phyloP scores from a whole-genome alignment of 2,329 filamentous ascomycete genomes.

The Diplodia sapinea region DNA sequence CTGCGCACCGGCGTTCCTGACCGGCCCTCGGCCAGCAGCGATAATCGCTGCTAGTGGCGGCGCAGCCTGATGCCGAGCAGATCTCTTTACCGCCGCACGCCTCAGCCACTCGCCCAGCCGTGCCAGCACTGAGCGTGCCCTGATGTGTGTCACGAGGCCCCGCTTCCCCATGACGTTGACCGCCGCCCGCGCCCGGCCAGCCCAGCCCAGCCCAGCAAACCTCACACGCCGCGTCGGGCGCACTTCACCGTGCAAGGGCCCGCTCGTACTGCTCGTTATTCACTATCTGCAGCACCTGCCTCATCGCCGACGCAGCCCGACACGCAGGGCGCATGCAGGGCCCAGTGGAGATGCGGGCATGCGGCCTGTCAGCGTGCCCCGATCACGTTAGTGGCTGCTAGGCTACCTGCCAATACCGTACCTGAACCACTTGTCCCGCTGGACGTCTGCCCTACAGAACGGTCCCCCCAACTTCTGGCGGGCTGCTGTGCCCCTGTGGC shows the following conservation, averaged over 20 bases:
- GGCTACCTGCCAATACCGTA: constrained; percentile 6
- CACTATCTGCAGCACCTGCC: not conserved
- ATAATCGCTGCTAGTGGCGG: constrained; percentile 12
- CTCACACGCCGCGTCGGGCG: not conserved
- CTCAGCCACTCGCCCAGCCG: constrained; percentile 3
- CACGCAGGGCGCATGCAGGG: not conserved
- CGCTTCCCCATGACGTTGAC: constrained; percentile 18
- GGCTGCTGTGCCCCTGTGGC: constrained; percentile 18
- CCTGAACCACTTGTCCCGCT: not conserved
- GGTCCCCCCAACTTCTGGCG: not conserved
- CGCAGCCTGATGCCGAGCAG: not conserved
- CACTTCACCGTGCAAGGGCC: not conserved
- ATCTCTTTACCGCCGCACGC: constrained; percentile 2
- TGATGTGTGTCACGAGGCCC: constrained; percentile 10
- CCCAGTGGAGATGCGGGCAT: constrained; percentile 4
- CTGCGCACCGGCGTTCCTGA: constrained; percentile 9
- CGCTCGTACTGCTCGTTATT: constrained; percentile 14
- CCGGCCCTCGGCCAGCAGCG: constrained; percentile 4
- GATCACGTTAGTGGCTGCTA: constrained; percentile 16
- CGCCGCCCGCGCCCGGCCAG: not conserved
- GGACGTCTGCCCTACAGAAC: constrained; percentile 20
- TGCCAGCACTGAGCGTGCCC: not conserved
- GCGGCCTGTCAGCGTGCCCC: constrained; percentile 8
- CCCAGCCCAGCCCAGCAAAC: not conserved
- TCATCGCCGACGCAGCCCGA: constrained; percentile 8